A percentile compares a stretch with the other conserved stretches of the same genome.
These are phyloP conservation scores for Cicer bijugum DNA, from an alignment of 306 rosid species.

Conservation along the genomic window DNA sequence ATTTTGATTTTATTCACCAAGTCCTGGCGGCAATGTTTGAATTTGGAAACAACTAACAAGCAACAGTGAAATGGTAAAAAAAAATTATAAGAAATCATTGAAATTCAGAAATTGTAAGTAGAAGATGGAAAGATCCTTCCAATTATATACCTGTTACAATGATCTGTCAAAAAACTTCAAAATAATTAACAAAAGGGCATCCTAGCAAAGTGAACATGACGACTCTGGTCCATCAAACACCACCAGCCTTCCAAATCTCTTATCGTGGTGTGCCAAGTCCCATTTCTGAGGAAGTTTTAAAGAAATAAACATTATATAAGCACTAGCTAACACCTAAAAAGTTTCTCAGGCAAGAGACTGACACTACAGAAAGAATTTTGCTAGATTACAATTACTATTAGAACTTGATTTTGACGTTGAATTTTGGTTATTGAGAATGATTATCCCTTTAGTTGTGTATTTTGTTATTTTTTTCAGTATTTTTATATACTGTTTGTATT, in stretches of 20 bases:
- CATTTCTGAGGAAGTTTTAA: slow-evolving; percentile 59
- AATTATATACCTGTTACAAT: slow-evolving; percentile 33
- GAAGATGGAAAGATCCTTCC: slow-evolving; percentile 50
- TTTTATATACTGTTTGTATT: too few species aligned
- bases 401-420: too few species aligned
- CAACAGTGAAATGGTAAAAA: slow-evolving; percentile 23
- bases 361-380: slow-evolving; percentile 9
- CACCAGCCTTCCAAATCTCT: slow-evolving; percentile 48
- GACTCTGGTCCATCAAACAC: slow-evolving; percentile 46
- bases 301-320: slow-evolving; percentile 32
- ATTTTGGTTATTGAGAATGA: too few species aligned
- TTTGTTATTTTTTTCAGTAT: too few species aligned
- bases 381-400: too few species aligned
- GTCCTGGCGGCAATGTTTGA: slow-evolving; percentile 10
- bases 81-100: slow-evolving; percentile 37
- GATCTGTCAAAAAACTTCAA: slow-evolving; percentile 42
- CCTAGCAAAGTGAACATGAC: slow-evolving; percentile 32
- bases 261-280: slow-evolving; percentile 82
- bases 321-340: background rate
- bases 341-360: slow-evolving; percentile 14
- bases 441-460: too few species aligned
- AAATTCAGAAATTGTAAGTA: slow-evolving; percentile 44
- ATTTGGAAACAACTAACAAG: slow-evolving; percentile 26
- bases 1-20: slow-evolving; percentile 15
- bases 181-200: slow-evolving; percentile 40